These are phyloP conservation scores for Mucor velutinosus DNA, from an alignment of 371 early-diverging fungal species.

Conservation along the genomic window DNA sequence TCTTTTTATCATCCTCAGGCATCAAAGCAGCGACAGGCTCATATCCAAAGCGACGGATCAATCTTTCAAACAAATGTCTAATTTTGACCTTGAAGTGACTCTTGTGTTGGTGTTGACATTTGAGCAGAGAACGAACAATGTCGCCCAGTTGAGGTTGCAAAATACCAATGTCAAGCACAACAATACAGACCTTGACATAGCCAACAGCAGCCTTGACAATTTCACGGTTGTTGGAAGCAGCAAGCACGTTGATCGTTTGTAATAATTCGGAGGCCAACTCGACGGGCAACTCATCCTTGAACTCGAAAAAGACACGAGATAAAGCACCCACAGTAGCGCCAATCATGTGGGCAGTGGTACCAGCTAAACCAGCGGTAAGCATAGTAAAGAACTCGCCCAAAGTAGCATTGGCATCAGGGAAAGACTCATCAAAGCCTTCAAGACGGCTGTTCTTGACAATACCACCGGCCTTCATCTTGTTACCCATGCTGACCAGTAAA, in stretches of 20 bases:
- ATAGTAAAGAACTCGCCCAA: conserved; percentile 78
- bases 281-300: conserved; percentile 64
- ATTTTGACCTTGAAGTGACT: conserved; percentile 89
- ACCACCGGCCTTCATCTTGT: conserved; percentile 84
- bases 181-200: conserved; percentile 90
- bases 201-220: conserved; percentile 90
- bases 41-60: conserved; percentile 80
- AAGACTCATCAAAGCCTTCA: conserved; percentile 57
- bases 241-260: conserved; percentile 74
- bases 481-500: conserved; percentile 84
- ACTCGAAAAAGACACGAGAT: conserved; percentile 89
- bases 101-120: conserved; percentile 86
- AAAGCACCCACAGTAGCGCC: conserved; percentile 87
- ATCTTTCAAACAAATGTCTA: conserved; percentile 91
- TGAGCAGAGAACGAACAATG: conserved; percentile 70
- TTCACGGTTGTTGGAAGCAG: conserved; percentile 83
- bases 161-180: conserved; percentile 71
- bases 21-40: conserved; percentile 78
- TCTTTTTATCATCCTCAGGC: conserved; percentile 88
- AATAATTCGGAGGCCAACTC: conserved; percentile 69
- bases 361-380: conserved; percentile 94
- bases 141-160: conserved; percentile 68
- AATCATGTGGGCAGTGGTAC: conserved; percentile 90
- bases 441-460: conserved; percentile 56
- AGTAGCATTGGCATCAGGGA: conserved; percentile 54